Conservation (phyloP, 2,329 filamentous ascomycete genomes). For the Botrytis elliptica region DNA sequence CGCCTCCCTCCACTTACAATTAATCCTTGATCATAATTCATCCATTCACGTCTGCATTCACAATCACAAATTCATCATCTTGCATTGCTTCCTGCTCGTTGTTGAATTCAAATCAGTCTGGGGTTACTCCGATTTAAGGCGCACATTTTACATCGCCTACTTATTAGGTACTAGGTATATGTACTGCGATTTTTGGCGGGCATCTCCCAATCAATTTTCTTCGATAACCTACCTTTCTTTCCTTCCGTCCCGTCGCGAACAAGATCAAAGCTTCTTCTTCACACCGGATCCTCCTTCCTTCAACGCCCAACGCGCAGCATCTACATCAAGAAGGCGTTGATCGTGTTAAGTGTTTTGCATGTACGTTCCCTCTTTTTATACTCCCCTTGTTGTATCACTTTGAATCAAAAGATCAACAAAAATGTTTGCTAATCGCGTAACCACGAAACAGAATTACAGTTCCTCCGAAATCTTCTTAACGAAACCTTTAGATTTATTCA, state of each 20-base stretch:
- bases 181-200: not conserved
- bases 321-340: slow-evolving; percentile 8
- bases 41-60: slow-evolving; percentile 4
- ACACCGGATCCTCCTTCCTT: not conserved
- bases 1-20: not conserved
- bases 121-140: not conserved
- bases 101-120: not conserved
- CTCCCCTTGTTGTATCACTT: not conserved
- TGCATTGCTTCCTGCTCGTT: slow-evolving; percentile 11
- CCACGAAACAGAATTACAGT: slow-evolving; percentile 18
- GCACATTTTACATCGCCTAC: not conserved
- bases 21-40: slow-evolving; percentile 9
- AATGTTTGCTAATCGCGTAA: slow-evolving; percentile 13
- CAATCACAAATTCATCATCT: slow-evolving; percentile 12
- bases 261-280: slow-evolving; percentile 8
- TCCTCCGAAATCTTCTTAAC: slow-evolving; percentile 1
- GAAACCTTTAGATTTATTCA: not conserved
- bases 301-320: slow-evolving; percentile 3
- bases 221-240: slow-evolving; percentile 14
- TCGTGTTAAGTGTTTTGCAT: slow-evolving; percentile 4
- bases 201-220: not conserved
- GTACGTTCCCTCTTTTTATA: not conserved
- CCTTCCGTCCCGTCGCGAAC: slow-evolving; percentile 17
- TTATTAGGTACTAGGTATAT: not conserved
- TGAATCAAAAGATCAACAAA: not conserved